Evolutionary conservation across 495 filamentous ascomycete genomes (phyloP).

Genomic region (Xylaria palmicola): DNA sequence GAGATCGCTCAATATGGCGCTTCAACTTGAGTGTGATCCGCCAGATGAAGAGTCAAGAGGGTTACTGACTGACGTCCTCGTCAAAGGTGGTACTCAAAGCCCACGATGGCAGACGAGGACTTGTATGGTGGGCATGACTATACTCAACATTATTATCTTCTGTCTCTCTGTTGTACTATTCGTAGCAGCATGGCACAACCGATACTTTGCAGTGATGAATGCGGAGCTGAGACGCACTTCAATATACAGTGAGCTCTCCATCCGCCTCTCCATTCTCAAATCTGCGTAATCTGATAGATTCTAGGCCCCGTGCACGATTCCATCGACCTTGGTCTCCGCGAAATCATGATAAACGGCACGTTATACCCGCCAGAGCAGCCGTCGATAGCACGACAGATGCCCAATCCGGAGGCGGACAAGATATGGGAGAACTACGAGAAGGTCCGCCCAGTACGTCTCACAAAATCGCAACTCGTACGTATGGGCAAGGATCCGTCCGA

Average conservation of each 20-base stretch:
- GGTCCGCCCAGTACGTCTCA: constrained; percentile 28
- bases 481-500: constrained; percentile 41
- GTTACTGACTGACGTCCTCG: neutral
- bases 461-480: constrained; percentile 26
- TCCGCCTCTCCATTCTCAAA: neutral
- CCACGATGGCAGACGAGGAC: neutral
- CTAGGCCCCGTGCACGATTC: constrained; percentile 24
- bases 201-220: neutral
- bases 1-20: too few species aligned
- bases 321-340: constrained; percentile 22
- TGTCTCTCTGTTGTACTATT: neutral
- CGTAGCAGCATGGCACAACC: neutral
- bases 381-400: constrained; percentile 30
- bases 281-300: neutral
- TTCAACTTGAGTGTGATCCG: neutral
- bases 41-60: neutral
- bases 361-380: constrained; percentile 21
- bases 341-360: constrained; percentile 19
- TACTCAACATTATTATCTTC: neutral
- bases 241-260: neutral
- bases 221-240: neutral
- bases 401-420: constrained; percentile 30
- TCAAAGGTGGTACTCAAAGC: neutral
- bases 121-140: neutral
- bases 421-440: constrained; percentile 34